Percentiles rank a stretch among this genome's conserved stretches.
Evolutionary conservation across 768 basidiomycete genomes (phyloP).

Genomic region (Xerocomellus chrysenteron): DNA sequence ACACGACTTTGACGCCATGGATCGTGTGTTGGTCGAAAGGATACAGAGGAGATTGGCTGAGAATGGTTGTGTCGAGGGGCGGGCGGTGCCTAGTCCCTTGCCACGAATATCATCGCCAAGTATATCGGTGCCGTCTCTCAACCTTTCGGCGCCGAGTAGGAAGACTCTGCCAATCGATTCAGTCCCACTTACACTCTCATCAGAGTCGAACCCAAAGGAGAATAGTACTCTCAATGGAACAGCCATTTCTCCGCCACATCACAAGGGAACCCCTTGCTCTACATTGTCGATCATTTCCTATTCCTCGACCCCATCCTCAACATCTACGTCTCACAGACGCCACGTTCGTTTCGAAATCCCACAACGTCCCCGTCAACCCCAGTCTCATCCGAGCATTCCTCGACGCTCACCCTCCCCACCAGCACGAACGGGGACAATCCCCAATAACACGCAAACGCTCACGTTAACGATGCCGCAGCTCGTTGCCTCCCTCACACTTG

Average conservation of each 20-base stretch:
- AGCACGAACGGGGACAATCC: constrained; percentile 9
- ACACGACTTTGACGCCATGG: constrained; percentile 28
- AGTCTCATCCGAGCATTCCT: constrained; percentile 6
- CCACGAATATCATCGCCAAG: constrained; percentile 24
- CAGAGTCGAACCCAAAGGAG: not conserved
- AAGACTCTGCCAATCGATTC: constrained; percentile 1
- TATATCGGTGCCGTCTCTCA: constrained; percentile 23
- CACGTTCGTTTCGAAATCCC: constrained; percentile 26
- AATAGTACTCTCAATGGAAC: not conserved
- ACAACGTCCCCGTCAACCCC: constrained; percentile 3
- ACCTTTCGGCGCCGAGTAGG: constrained; percentile 13
- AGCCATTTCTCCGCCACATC: not conserved
- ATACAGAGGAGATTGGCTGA: constrained; percentile 34
- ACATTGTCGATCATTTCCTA: constrained; percentile 6
- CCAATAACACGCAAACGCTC: constrained; percentile 8
- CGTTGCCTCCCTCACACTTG: constrained; percentile 30
- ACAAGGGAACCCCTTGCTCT: not conserved
- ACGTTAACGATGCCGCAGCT: constrained; percentile 33
- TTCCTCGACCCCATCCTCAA: not conserved
- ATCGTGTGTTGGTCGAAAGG: constrained; percentile 32
- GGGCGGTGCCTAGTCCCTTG: constrained; percentile 16
- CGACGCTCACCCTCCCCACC: constrained; percentile 29
- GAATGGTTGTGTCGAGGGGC: constrained; percentile 32
- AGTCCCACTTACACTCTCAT: not conserved
- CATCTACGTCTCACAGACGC: constrained; percentile 8